Percentiles rank a stretch among this genome's conserved stretches.
Evolutionary conservation across 2,329 filamentous ascomycete species (phyloP).

Genomic region (Phialophora chinensis): DNA sequence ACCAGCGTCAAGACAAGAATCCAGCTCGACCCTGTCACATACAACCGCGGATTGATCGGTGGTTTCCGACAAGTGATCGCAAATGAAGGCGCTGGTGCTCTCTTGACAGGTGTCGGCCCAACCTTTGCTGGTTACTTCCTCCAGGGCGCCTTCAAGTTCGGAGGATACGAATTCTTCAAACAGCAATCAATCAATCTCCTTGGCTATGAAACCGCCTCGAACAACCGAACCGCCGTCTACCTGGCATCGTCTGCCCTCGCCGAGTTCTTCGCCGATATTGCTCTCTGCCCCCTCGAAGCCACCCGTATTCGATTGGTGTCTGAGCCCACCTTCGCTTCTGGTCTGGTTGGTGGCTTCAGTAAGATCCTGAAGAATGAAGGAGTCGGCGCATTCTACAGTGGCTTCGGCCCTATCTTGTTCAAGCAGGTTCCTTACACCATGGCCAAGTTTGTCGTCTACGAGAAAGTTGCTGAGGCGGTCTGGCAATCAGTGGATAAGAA

Average conservation of each 20-base stretch:
- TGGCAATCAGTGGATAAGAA: conserved; percentile 74
- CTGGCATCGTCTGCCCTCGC: conserved; percentile 67
- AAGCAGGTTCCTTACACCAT: conserved; percentile 94
- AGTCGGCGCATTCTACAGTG: conserved; percentile 85
- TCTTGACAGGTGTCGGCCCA: conserved; percentile 83
- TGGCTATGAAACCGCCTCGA: conserved; percentile 75
- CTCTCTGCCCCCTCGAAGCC: conserved; percentile 88
- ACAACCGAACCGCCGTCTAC: conserved; percentile 84
- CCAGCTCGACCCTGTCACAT: conserved; percentile 86
- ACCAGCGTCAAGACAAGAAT: conserved; percentile 91
- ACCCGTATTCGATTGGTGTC: conserved; percentile 93
- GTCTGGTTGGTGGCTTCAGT: conserved; percentile 76
- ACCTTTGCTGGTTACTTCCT: conserved; percentile 92
- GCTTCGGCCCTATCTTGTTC: conserved; percentile 85
- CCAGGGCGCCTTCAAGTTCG: conserved; percentile 91
- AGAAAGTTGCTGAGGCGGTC: conserved; percentile 80
- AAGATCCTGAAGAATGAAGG: conserved; percentile 87
- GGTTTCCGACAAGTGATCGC: conserved; percentile 84
- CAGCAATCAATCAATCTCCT: conserved; percentile 81
- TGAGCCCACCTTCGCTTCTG: conserved; percentile 81
- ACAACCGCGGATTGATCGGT: conserved; percentile 86
- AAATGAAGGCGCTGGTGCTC: conserved; percentile 83
- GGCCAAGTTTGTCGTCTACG: conserved; percentile 93
- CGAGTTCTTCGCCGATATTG: conserved; percentile 68
- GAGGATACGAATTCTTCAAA: conserved; percentile 97